Evolutionary conservation across 73 alveolate genomes (phyloP).

Genomic region (Paramecium sexaurelia): DNA sequence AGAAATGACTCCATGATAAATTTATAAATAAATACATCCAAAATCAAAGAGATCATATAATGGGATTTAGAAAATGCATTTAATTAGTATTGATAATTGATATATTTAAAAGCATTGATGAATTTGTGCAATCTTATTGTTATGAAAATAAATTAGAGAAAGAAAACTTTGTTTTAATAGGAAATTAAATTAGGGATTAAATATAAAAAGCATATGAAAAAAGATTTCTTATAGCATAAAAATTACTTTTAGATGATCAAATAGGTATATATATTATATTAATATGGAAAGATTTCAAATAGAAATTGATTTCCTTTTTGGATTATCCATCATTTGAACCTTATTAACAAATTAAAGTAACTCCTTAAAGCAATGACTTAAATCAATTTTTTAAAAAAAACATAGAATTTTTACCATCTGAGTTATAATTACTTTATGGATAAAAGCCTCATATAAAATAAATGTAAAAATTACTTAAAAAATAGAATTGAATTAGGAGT

Average conservation of each 20-base stretch:
- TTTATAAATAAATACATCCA: background rate
- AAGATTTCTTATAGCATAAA: background rate
- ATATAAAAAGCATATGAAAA: background rate
- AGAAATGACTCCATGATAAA: constrained; percentile 25
- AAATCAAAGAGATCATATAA: constrained; percentile 10
- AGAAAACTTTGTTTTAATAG: background rate
- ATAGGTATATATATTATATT: background rate
- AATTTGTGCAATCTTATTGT: background rate
- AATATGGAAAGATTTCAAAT: background rate
- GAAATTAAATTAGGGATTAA: constrained; percentile 50
- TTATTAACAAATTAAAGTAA: background rate
- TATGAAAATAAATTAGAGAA: constrained; percentile 34
- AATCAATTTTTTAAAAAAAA: constrained; percentile 1
- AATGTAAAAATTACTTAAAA: background rate
- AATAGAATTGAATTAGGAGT: constrained; percentile 5
- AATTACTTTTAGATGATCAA: background rate
- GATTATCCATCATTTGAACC: constrained; percentile 55
- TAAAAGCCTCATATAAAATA: background rate
- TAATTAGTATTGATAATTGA: background rate
- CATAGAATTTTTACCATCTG: constrained; percentile 40
- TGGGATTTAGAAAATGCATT: constrained; percentile 40
- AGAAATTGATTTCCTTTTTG: background rate
- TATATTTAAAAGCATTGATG: background rate
- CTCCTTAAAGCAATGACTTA: background rate
- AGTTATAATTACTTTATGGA: constrained; percentile 6